Percentiles rank a stretch among this genome's conserved stretches.
Evolutionary conservation across 2,329 filamentous ascomycete genomes (phyloP).

Genomic region (Colletotrichum tropicicola): DNA sequence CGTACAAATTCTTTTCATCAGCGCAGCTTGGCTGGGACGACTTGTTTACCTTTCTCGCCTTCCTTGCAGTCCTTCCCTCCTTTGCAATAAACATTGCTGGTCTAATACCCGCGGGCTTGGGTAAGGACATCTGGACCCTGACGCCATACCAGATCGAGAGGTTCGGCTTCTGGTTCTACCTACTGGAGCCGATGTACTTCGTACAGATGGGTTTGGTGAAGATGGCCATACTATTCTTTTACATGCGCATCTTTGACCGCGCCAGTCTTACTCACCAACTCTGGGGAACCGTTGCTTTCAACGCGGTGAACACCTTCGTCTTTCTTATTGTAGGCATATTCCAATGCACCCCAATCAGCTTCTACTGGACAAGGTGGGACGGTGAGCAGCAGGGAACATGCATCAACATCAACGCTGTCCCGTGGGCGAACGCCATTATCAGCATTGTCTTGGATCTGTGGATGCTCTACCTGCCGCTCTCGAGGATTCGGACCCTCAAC

Average conservation of each 20-base stretch:
- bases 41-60: conserved; percentile 35
- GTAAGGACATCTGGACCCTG: conserved; percentile 45
- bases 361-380: conserved; percentile 53
- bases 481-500: conserved; percentile 43
- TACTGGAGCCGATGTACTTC: conserved; percentile 49
- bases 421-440: conserved; percentile 52
- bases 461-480: conserved; percentile 52
- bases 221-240: conserved; percentile 51
- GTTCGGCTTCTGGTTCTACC: conserved; percentile 41
- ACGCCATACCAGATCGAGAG: conserved; percentile 31
- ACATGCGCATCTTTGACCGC: conserved; percentile 50
- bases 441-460: conserved; percentile 52
- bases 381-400: conserved; percentile 49
- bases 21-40: conserved; percentile 42
- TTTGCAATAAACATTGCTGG: conserved; percentile 35
- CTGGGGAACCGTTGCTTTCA: conserved; percentile 43
- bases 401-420: conserved; percentile 47
- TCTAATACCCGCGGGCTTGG: conserved; percentile 39
- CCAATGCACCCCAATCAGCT: conserved; percentile 49
- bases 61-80: conserved; percentile 34
- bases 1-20: conserved; percentile 36
- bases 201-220: conserved; percentile 47
- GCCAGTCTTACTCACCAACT: conserved; percentile 39
- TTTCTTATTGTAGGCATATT: conserved; percentile 45
- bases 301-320: conserved; percentile 36